These are phyloP conservation scores for Botrytis squamosa DNA, from an alignment of 2,329 filamentous ascomycete genomes.

Conservation along the genomic window DNA sequence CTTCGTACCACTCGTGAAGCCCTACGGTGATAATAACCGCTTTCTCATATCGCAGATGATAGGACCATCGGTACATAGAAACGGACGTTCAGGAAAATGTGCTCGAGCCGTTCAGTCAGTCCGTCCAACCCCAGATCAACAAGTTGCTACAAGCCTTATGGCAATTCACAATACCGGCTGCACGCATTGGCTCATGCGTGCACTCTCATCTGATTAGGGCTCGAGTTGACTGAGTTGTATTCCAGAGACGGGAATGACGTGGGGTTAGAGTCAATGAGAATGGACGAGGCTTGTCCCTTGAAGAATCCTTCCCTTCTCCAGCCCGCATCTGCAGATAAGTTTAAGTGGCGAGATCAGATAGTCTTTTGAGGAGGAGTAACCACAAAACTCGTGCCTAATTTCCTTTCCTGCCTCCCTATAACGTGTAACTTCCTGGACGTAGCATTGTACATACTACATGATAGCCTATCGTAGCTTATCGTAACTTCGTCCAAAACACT, in stretches of 20 bases:
- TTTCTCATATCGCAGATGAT: neutral
- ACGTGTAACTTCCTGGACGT: neutral
- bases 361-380: neutral
- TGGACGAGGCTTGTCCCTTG: neutral
- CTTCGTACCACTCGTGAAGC: neutral
- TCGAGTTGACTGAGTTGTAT: neutral
- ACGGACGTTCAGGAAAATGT: neutral
- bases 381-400: neutral
- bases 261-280: neutral
- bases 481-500: neutral
- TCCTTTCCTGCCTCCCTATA: neutral
- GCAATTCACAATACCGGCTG: neutral
- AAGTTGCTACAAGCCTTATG: neutral
- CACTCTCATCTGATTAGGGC: slow-evolving; percentile 2
- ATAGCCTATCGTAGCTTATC: neutral
- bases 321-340: slow-evolving; percentile 9
- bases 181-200: neutral
- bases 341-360: neutral
- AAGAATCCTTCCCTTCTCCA: neutral
- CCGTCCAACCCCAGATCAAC: neutral
- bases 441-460: neutral
- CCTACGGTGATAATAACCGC: neutral
- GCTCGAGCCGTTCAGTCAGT: neutral
- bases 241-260: neutral
- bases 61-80: neutral